Evolutionary conservation across 2,329 filamentous ascomycete species (phyloP).

Genomic region (Xylariaceae sp.): DNA sequence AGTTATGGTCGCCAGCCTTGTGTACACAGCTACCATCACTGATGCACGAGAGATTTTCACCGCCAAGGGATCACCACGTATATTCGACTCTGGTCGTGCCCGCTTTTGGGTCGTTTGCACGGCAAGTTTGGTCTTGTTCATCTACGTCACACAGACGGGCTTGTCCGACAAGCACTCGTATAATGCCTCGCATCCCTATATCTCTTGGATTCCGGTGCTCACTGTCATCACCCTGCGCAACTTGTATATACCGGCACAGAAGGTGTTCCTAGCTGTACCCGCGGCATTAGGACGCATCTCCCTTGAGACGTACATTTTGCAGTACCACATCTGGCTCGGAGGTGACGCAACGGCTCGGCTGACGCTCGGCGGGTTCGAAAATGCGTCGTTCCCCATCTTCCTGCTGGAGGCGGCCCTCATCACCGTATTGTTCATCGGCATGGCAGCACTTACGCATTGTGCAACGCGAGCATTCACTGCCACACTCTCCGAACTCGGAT

Average conservation of each 20-base stretch:
- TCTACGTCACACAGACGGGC: conserved; percentile 30
- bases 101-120: conserved; percentile 20
- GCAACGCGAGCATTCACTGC: conserved; percentile 23
- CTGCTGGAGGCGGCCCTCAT: conserved; percentile 27
- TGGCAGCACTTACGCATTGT: conserved; percentile 22
- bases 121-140: conserved; percentile 32
- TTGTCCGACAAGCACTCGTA: conserved; percentile 39
- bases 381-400: conserved; percentile 16
- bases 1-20: conserved; percentile 47
- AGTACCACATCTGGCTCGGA: conserved; percentile 61
- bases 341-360: conserved; percentile 55
- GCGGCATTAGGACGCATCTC: conserved; percentile 55
- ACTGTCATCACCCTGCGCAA: conserved; percentile 54
- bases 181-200: conserved; percentile 49
- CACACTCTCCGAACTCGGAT: conserved; percentile 15
- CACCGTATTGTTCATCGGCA: conserved; percentile 23
- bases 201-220: conserved; percentile 54
- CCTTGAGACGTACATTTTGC: conserved; percentile 58
- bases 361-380: conserved; percentile 21
- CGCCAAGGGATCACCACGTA: conserved; percentile 11
- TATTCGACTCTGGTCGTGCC: conserved; percentile 7
- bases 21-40: conserved; percentile 31
- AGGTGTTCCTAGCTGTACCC: conserved; percentile 44
- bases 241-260: conserved; percentile 38
- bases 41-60: conserved; percentile 17